phyloP scores from a whole-genome alignment of 208 protist species.

The Vickermania ingenoplastis region DNA sequence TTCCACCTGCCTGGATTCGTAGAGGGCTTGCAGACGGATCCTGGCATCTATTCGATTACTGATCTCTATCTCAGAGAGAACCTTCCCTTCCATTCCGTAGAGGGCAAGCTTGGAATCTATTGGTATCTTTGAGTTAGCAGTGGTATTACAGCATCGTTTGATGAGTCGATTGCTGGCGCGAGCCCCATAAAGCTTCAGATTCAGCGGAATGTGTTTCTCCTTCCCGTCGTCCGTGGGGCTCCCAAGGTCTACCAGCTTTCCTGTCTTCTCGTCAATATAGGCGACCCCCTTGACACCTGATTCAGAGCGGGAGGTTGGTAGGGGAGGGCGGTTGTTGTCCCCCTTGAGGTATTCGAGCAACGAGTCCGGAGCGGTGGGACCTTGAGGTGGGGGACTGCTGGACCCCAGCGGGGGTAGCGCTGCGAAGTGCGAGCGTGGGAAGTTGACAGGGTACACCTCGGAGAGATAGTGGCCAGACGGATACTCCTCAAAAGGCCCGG shows the following conservation, averaged over 20 bases:
- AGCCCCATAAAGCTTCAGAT: not conserved
- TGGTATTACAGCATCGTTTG: not conserved
- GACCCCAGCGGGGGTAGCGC: not conserved
- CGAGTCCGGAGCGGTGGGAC: not conserved
- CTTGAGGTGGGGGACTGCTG: not conserved
- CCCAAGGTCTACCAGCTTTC: not conserved
- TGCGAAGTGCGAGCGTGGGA: not conserved
- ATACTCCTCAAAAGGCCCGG: conserved; percentile 3
- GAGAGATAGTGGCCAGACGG: conserved; percentile 8
- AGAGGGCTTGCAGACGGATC: not conserved
- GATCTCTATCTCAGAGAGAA: not conserved
- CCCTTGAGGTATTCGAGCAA: not conserved
- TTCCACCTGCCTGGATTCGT: not conserved
- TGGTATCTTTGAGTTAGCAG: not conserved
- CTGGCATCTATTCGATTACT: not conserved
- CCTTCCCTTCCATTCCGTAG: not conserved
- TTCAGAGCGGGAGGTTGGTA: too few species aligned
- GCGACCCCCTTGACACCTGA: not conserved
- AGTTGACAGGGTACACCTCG: not conserved
- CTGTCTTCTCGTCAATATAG: not conserved
- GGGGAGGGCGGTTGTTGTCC: not conserved
- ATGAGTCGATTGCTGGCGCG: not conserved
- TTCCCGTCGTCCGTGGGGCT: not conserved
- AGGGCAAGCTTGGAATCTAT: not conserved
- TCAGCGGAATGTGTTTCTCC: not conserved